Base-by-base conservation (phyloP, 1,139 yeast genomes). In the Yamadazyma atmosphaerica region DNA sequence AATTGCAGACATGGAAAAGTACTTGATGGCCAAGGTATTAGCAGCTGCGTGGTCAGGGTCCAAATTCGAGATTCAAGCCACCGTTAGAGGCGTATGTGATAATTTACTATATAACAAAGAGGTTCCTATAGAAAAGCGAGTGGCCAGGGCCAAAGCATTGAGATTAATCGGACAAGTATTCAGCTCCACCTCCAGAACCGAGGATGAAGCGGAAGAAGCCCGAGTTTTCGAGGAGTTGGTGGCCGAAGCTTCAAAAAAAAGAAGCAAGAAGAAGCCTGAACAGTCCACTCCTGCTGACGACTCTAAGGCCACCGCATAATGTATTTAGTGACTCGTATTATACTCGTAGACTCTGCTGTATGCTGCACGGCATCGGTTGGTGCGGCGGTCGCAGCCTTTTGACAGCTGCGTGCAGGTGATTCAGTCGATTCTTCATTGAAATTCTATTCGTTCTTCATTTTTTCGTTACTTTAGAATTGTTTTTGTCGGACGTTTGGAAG, bases 21-120 rank as follows among this genome's bases (percentile, higher is more conserved):
- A 83, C 41, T 67, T 90, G 33, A 79, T 88, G 79, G 97, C 96
- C 29, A 92, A 90, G 58, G 90, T 90, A 3, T 69, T 90, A 36
- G 90, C 94, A 3, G 97, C 97, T 0, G 96, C 97, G 8, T 90
- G 98, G 98, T 83, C 85, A 35, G 98, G 97, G 1, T 86, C 96
- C 16, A 82, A 81, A 52, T 83, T 82, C 60, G 98, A 90, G 60
- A 86, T 90, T 41, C 92, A 86, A 56, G 78, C 92, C n/a, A 87
- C 95, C 1, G 72, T 88, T 25, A 69, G 97, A 42, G 87, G 80
- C 16, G 97, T 90, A 12, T 90, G 96, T 59, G 96, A 89, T 56
- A 65, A 63, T 34, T 83, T 89, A 4, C 68, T 92, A 37, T 84
- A 84, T 49, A 87, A 85, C 55, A 63, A 71, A 36, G 66, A 69